Evolutionary conservation across 495 filamentous ascomycete genomes (phyloP).

Genomic region (Hyaloscypha hepaticicola): DNA sequence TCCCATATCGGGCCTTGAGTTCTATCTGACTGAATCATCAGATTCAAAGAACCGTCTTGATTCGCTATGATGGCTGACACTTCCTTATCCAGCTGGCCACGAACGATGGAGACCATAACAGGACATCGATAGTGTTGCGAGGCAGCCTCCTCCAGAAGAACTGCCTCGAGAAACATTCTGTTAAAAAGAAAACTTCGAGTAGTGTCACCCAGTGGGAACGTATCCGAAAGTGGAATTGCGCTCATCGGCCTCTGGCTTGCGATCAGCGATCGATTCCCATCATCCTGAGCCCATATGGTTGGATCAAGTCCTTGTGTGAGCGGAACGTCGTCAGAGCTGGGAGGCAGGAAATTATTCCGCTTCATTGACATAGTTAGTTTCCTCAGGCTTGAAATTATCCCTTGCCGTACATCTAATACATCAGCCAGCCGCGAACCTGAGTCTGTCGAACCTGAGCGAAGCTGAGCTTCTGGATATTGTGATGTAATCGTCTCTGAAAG

Average conservation of each 20-base stretch:
- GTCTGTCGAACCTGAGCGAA: constrained; percentile 31
- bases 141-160: constrained; percentile 67
- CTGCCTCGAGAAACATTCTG: constrained; percentile 67
- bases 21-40: constrained; percentile 68
- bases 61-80: constrained; percentile 69
- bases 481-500: constrained; percentile 64
- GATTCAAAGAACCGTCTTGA: constrained; percentile 71
- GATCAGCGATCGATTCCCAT: constrained; percentile 25
- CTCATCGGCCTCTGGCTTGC: constrained; percentile 23
- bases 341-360: constrained; percentile 70
- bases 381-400: constrained; percentile 59
- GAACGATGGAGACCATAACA: constrained; percentile 69
- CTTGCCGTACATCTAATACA: constrained; percentile 52
- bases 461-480: constrained; percentile 42
- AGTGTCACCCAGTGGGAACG: constrained; percentile 73
- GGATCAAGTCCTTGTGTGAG: constrained; percentile 68
- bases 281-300: constrained; percentile 69
- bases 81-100: constrained; percentile 64
- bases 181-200: constrained; percentile 68
- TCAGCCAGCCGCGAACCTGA: constrained; percentile 37
- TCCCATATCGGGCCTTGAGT: constrained; percentile 73
- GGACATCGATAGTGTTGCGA: constrained; percentile 63
- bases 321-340: constrained; percentile 54
- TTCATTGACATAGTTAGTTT: constrained; percentile 80
- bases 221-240: constrained; percentile 55